phyloP scores from a whole-genome alignment of 345 rosid genomes.

The Chamaenerion angustifolium region DNA sequence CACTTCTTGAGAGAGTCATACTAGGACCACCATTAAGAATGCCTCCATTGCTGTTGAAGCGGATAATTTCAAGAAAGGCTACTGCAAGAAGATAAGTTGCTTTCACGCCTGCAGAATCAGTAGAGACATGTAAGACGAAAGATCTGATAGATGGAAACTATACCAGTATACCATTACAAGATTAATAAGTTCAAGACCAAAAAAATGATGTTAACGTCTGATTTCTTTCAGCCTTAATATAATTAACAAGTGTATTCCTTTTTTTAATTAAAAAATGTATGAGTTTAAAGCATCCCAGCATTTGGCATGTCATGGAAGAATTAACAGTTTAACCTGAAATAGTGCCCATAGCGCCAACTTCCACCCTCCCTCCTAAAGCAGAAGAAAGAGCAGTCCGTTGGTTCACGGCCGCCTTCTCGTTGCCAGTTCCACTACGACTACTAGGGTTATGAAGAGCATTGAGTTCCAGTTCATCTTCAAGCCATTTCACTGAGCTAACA shows the following conservation, averaged over 20 bases:
- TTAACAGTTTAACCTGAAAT: constrained; percentile 60
- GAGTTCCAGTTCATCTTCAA: constrained; percentile 97
- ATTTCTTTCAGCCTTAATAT: background rate
- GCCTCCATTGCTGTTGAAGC: constrained; percentile 97
- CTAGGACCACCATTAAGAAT: constrained; percentile 68
- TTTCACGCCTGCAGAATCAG: constrained; percentile 64
- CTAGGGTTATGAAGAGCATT: constrained; percentile 93
- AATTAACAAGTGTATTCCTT: too few species aligned
- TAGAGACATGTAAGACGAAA: constrained; percentile 7
- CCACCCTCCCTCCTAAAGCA: constrained; percentile 92
- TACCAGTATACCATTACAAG: background rate
- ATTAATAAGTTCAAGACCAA: too few species aligned
- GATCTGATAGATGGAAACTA: background rate
- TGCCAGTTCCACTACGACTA: constrained; percentile 85
- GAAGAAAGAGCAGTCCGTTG: constrained; percentile 87
- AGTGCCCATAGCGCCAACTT: constrained; percentile 71
- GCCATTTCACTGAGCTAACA: constrained; percentile 98
- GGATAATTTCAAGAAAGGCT: constrained; percentile 84
- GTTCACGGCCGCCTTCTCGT: constrained; percentile 79
- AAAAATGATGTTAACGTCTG: too few species aligned
- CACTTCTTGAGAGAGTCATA: constrained; percentile 74
- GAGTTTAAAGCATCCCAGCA: background rate
- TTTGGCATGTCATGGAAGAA: constrained; percentile 3
- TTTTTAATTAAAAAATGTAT: too few species aligned
- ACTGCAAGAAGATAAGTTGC: constrained; percentile 99